phyloP scores from a whole-genome alignment of 306 rosid species.

The Chamaecrista fasciculata region DNA sequence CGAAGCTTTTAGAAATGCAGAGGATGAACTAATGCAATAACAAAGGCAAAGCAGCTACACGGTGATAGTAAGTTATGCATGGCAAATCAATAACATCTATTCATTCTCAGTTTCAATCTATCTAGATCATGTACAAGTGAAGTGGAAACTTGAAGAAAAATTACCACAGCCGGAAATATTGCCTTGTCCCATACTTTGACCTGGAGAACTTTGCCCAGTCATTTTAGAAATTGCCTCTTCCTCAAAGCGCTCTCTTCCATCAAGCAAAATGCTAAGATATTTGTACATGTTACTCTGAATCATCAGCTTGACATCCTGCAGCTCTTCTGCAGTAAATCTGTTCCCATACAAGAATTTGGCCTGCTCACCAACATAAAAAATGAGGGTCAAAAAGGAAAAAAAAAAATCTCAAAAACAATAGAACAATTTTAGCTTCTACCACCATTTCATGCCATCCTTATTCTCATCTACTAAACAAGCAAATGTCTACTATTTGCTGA shows the following conservation, averaged over 20 bases:
- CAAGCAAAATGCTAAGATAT: slow-evolving; percentile 92
- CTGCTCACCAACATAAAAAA: slow-evolving; percentile 46
- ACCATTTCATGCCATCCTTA: neutral
- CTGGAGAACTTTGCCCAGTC: slow-evolving; percentile 42
- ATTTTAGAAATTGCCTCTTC: slow-evolving; percentile 69
- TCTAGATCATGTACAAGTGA: neutral
- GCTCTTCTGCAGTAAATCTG: slow-evolving; percentile 69
- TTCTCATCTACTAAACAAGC: neutral
- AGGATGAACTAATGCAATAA: neutral
- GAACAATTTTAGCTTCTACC: neutral
- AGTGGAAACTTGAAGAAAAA: neutral
- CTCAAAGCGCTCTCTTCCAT: slow-evolving; percentile 97
- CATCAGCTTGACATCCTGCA: slow-evolving; percentile 83
- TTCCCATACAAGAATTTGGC: slow-evolving; percentile 90
- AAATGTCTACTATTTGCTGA: neutral
- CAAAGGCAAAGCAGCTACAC: neutral
- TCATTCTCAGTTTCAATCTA: neutral
- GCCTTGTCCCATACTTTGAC: slow-evolving; percentile 52
- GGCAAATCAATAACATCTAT: neutral
- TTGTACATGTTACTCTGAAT: slow-evolving; percentile 94
- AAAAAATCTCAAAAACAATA: neutral
- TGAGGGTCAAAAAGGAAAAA: slow-evolving; percentile 1
- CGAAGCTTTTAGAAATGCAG: neutral
- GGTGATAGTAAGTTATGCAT: slow-evolving; percentile 11
- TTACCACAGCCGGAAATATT: slow-evolving; percentile 27